Conservation (phyloP, 208 protist genomes). For the Lotmaria passim region DNA sequence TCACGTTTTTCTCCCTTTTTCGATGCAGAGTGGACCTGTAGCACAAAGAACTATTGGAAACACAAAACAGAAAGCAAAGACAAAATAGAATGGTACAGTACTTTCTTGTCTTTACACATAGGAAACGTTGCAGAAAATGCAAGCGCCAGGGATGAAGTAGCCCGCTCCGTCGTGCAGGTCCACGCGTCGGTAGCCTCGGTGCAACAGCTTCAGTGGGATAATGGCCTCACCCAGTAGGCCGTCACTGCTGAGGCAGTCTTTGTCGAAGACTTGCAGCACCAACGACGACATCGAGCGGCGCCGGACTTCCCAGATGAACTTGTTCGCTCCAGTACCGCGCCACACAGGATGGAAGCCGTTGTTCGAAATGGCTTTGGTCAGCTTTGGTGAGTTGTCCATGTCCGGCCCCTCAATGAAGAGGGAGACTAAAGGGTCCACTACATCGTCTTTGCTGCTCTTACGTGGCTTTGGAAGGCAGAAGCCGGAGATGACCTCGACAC, state of each 20-base stretch:
- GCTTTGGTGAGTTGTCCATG: constrained; percentile 21
- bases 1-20: too few species aligned
- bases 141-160: constrained; percentile 38
- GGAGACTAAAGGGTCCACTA: constrained; percentile 53
- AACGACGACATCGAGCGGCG: constrained; percentile 43
- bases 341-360: constrained; percentile 73
- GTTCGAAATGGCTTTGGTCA: constrained; percentile 44
- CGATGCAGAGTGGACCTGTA: too few species aligned
- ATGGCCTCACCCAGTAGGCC: constrained; percentile 48
- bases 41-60: too few species aligned
- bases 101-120: constrained; percentile 17
- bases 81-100: background rate
- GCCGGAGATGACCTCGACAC: constrained; percentile 52
- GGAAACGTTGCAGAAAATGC: constrained; percentile 38
- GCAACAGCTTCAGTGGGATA: constrained; percentile 46
- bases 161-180: constrained; percentile 44
- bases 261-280: constrained; percentile 59
- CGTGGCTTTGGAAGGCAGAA: constrained; percentile 56
- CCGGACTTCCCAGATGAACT: constrained; percentile 49
- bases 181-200: constrained; percentile 47
- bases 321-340: constrained; percentile 42
- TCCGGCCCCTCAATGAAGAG: constrained; percentile 47
- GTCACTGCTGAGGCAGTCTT: constrained; percentile 40
- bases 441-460: constrained; percentile 37
- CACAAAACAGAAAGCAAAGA: too few species aligned